Percentiles rank a stretch among this genome's conserved stretches.
Evolutionary conservation across 2,329 filamentous ascomycete species (phyloP).

Genomic region (Ophiostoma ips): DNA sequence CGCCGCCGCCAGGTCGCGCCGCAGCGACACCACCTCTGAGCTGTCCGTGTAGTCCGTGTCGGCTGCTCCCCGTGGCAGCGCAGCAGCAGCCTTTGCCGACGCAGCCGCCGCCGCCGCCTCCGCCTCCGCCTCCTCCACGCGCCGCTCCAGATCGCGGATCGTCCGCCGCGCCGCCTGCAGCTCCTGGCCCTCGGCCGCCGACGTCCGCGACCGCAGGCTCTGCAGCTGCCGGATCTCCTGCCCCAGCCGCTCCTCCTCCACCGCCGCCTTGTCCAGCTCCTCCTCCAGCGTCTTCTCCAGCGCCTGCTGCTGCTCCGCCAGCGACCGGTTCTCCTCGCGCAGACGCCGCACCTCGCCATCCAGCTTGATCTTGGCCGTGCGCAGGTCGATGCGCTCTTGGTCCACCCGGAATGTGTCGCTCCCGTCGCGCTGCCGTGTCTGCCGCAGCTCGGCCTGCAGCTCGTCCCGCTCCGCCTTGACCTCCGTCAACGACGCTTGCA

Average conservation of each 20-base stretch:
- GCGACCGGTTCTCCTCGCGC: conserved; percentile 46
- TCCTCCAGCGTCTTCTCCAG: conserved; percentile 51
- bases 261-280: conserved; percentile 50
- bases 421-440: conserved; percentile 39
- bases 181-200: conserved; percentile 36
- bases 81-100: conserved; percentile 16
- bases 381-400: conserved; percentile 54
- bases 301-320: conserved; percentile 41
- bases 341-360: conserved; percentile 53
- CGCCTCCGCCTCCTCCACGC: conserved; percentile 40
- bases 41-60: conserved; percentile 21
- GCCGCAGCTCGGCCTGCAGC: conserved; percentile 45
- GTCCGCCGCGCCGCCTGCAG: conserved; percentile 46
- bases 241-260: conserved; percentile 50
- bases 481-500: conserved; percentile 42
- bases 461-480: conserved; percentile 53
- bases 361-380: conserved; percentile 51
- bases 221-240: conserved; percentile 41
- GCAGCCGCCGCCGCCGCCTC: conserved; percentile 34
- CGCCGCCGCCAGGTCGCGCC: conserved; percentile 47
- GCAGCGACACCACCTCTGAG: conserved; percentile 45
- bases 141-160: conserved; percentile 50
- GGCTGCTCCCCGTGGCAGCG: conserved; percentile 18
- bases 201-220: conserved; percentile 26
- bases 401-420: conserved; percentile 48